Base-by-base conservation (phyloP, 2,329 filamentous ascomycete genomes). In the Exophiala oligosperma region DNA sequence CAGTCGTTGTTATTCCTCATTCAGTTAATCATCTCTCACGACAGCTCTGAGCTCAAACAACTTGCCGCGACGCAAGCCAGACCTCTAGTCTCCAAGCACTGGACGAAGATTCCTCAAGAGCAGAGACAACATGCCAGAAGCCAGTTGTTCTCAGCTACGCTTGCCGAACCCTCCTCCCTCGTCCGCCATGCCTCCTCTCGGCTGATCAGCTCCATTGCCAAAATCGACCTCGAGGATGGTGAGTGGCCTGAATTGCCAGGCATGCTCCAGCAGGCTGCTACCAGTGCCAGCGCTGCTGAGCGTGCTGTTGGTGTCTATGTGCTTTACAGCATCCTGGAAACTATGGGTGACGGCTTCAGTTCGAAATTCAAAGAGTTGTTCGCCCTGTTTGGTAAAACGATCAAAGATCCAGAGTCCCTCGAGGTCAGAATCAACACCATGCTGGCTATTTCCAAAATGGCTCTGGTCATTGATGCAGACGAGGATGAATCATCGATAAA, bases 371-470 rank as follows among this genome's bases (percentile, higher is more conserved):
- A 82, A 59, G 86, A 90, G 71, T 84, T 97, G 60, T 91, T 97
- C 69, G 81, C 84, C 69, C 81, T 97, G 26, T 96, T 97, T 78
- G 81, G 81, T 74, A 88, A 87, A 73, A 95, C 92, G 49, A 94
- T 99, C 69, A 87, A 89, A 69, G 94, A 97, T 71, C 87, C 90
- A 1, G 87, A 95, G 76, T 97, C 92, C 74, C 84, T 89, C 62
- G 91, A 97, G 73, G 94, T 99, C 57, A 88, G 92, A 68, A 87
- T 96, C 78, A 97, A 97, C 81, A 95, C 94, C 32, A 87, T 97
- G 76, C 85, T 96, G 70, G 92, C 91, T 61, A 84, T 97, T 61
- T 92, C 92, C 69, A 89, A 91, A 70, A 83, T 96, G 69, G 88
- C 93, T 54, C 89, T 95, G 81, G 84, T 96, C 62, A 80, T 97